phyloP scores from a whole-genome alignment of 805 yeast species.

The Nakazawaea laoshanensis region DNA sequence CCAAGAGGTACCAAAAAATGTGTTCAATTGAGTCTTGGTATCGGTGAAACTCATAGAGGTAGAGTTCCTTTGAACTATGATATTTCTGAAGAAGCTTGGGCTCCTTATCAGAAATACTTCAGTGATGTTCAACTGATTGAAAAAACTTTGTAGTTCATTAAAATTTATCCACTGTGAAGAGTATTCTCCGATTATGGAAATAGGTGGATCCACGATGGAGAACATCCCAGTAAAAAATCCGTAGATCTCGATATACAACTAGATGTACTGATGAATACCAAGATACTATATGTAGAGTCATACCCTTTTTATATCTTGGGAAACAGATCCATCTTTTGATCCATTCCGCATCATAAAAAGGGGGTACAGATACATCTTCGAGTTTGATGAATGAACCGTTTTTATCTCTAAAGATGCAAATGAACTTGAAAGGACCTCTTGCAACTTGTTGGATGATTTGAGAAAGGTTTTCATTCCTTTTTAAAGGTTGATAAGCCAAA shows the following conservation, averaged over 20 bases:
- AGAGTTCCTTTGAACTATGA: constrained; percentile 39
- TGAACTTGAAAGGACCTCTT: constrained; percentile 28
- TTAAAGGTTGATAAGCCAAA: too few species aligned
- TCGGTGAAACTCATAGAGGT: constrained; percentile 36
- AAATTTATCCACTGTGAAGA: background rate
- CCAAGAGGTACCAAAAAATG: constrained; percentile 41
- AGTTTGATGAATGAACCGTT: constrained; percentile 29
- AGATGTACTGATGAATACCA: background rate
- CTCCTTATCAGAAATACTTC: constrained; percentile 12
- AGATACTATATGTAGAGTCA: constrained; percentile 27
- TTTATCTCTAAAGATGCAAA: constrained; percentile 28
- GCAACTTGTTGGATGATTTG: too few species aligned
- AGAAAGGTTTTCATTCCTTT: too few species aligned
- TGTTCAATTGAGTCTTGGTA: constrained; percentile 25
- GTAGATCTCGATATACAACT: constrained; percentile 4
- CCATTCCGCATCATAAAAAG: constrained; percentile 23
- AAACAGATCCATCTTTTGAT: constrained; percentile 29
- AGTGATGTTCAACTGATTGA: constrained; percentile 11
- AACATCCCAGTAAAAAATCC: constrained; percentile 8
- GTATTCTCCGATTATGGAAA: constrained; percentile 1
- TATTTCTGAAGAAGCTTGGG: constrained; percentile 22
- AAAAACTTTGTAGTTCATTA: constrained; percentile 10
- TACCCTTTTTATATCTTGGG: constrained; percentile 35
- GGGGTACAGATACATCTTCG: constrained; percentile 19
- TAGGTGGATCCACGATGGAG: constrained; percentile 1